A percentile compares a stretch with the other conserved stretches of the same genome.
These are phyloP conservation scores for Bjerkandera adusta DNA, from an alignment of 1,284 basidiomycete species.

Conservation along the genomic window DNA sequence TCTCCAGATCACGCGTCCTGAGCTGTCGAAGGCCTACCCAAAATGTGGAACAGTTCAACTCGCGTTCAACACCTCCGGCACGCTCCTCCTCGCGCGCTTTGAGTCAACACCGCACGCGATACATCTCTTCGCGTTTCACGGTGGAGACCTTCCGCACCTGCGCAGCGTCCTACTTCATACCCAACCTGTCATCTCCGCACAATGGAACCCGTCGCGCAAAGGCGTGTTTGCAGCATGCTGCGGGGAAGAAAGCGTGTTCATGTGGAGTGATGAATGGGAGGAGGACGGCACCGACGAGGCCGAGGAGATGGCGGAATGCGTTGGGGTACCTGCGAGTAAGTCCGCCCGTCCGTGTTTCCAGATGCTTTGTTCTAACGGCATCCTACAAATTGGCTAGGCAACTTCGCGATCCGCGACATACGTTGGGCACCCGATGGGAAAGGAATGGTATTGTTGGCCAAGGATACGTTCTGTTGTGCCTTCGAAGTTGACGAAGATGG, in stretches of 20 bases:
- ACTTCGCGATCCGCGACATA: constrained; percentile 63
- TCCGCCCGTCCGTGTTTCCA: constrained; percentile 10
- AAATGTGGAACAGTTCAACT: constrained; percentile 67
- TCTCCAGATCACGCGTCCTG: constrained; percentile 45
- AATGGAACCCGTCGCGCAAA: constrained; percentile 77
- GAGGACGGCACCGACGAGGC: constrained; percentile 61
- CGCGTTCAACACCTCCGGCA: constrained; percentile 77
- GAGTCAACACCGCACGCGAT: constrained; percentile 58
- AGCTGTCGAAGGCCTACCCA: constrained; percentile 57
- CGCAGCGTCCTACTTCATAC: constrained; percentile 66
- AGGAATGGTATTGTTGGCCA: constrained; percentile 68
- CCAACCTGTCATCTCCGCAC: constrained; percentile 54
- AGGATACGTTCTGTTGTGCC: constrained; percentile 78
- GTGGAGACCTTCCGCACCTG: constrained; percentile 50
- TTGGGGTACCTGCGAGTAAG: constrained; percentile 77
- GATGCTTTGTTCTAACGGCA: constrained; percentile 4
- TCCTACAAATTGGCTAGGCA: constrained; percentile 37
- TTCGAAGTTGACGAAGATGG: constrained; percentile 67
- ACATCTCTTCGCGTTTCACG: constrained; percentile 32
- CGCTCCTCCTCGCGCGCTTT: constrained; percentile 67
- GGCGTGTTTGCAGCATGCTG: constrained; percentile 71
- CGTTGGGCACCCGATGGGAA: constrained; percentile 85
- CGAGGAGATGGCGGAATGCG: constrained; percentile 74
- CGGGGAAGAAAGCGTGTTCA: constrained; percentile 65
- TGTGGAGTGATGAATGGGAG: constrained; percentile 82